Conservation (phyloP, 2,329 filamentous ascomycete genomes). For the Cordyceps cateniannulata region DNA sequence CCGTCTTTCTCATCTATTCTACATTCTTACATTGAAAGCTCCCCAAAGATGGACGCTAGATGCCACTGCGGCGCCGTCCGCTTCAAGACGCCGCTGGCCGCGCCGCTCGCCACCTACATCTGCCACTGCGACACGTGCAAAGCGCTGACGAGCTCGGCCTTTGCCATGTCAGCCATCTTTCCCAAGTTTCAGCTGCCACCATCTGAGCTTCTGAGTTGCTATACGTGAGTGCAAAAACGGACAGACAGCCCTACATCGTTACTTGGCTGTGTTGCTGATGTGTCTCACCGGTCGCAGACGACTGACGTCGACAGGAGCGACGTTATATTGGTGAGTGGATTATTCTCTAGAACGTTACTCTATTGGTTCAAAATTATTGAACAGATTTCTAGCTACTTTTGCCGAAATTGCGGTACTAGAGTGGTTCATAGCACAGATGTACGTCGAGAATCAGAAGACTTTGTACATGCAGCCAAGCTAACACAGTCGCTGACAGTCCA, state of each 20-base stretch:
- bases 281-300: slow-evolving; percentile 35
- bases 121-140: slow-evolving; percentile 65
- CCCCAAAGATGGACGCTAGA: slow-evolving; percentile 43
- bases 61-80: slow-evolving; percentile 60
- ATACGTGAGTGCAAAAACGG: slow-evolving; percentile 47
- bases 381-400: slow-evolving; percentile 49
- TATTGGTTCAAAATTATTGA: not conserved
- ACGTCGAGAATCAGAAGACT: slow-evolving; percentile 18
- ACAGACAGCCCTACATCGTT: no score
- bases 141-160: slow-evolving; percentile 58
- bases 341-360: not conserved
- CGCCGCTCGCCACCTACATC: slow-evolving; percentile 60
- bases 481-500: slow-evolving; percentile 31
- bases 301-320: slow-evolving; percentile 49
- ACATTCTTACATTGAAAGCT: not conserved
- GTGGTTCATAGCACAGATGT: slow-evolving; percentile 56
- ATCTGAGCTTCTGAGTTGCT: slow-evolving; percentile 43
- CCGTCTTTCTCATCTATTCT: not conserved
- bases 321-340: slow-evolving; percentile 48
- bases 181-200: slow-evolving; percentile 55
- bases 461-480: not conserved
- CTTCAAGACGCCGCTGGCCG: slow-evolving; percentile 55
- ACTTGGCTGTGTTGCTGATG: not conserved
- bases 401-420: slow-evolving; percentile 58
- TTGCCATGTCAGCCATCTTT: slow-evolving; percentile 64